A percentile compares a stretch with the other conserved stretches of the same genome.
Conservation (phyloP, 169 alveolate species). For the Sarcocystis neurona region DNA sequence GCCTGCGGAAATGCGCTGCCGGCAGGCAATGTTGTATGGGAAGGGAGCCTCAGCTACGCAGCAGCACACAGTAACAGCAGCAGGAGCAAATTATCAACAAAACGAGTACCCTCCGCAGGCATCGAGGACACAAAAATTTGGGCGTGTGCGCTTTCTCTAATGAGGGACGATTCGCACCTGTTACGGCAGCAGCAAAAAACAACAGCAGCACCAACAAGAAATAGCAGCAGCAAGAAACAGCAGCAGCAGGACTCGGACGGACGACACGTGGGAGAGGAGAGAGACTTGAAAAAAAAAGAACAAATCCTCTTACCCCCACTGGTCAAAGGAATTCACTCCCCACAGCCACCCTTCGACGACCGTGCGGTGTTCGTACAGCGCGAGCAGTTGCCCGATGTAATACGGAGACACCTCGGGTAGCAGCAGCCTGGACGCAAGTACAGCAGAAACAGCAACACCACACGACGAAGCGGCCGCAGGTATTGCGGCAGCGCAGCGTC, state of each 20-base stretch:
- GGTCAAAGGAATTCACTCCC: constrained; percentile 97
- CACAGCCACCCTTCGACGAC: constrained; percentile 95
- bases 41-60: too few species aligned
- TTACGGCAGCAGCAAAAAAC: not conserved
- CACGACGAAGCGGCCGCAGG: not conserved
- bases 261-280: too few species aligned
- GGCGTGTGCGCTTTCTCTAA: too few species aligned
- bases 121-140: too few species aligned
- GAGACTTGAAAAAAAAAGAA: not conserved
- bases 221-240: constrained; percentile 5
- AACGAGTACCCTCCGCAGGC: too few species aligned
- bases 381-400: constrained; percentile 90
- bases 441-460: not conserved
- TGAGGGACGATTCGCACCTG: too few species aligned
- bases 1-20: too few species aligned
- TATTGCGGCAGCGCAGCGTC: too few species aligned
- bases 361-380: constrained; percentile 98
- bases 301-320: constrained; percentile 87
- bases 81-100: too few species aligned
- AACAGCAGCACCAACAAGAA: constrained; percentile 27
- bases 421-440: constrained; percentile 26
- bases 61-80: too few species aligned
- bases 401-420: constrained; percentile 58
- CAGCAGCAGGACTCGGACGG: not conserved
- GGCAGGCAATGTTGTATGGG: too few species aligned